Evolutionary conservation across 164 flowering plant species (phyloP), one percentile per base, ranked within the genome.

Genomic region (Vitis rupestris): DNA sequence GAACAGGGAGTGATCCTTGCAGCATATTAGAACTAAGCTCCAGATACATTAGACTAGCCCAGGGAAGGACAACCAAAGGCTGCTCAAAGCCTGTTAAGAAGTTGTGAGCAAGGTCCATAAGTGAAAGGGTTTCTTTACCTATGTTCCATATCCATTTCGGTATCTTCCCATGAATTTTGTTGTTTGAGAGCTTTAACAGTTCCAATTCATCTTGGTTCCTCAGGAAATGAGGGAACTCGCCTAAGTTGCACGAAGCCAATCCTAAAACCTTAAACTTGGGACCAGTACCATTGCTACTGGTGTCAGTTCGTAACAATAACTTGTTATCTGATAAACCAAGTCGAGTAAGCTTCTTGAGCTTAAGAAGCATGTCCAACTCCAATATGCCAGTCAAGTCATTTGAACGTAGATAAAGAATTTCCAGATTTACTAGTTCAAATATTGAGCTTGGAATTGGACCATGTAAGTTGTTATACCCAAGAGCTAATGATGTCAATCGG

Each of bases 91-190:
- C 16, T 13, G 52, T 64, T 5, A 74, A 8, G 10, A 16, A 50
- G 52, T 73, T 73, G 44, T 29, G 3, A 2, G 59, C 29, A 7
- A 73, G 53, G 31, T 63, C 37, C 10, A 74, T 10, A n/a, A 8
- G 16, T 0, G 0, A 5, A 15, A 67, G n/a, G 9, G 52, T n/a
- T 1, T 51, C 44, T 12, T 17, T 65, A 5, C 55, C 16, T 3
- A 53, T 16, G 2, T 61, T 31, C 53, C 49, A 50, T 0, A 73
- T 37, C 71, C 68, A 63, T 4, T n/a, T 30, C 2, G 76, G 76
- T 4, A 67, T 59, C 3, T 10, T 19, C 0, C 72, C 76, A 23
- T 15, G 8, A 29, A 74, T 68, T 0, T 37, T 58, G 13, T 74
- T 68, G 15, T 16, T 2, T 1, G 64, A 49, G 5, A 74, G 63